Evolutionary conservation across 2,329 filamentous ascomycete species (phyloP).

Genomic region (Penicillium hesseltinei): DNA sequence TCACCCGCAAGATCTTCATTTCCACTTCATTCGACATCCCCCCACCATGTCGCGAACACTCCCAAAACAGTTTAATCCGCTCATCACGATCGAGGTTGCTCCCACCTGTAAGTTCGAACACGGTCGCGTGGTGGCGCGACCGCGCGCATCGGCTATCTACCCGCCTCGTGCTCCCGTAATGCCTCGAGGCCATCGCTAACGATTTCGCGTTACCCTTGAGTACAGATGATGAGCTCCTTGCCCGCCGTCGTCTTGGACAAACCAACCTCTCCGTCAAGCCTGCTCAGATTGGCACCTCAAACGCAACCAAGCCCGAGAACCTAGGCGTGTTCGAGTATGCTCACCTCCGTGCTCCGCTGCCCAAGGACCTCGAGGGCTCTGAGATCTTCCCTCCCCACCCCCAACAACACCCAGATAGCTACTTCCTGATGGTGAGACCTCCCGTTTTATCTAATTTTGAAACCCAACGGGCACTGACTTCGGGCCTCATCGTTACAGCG

Average conservation of each 20-base stretch:
- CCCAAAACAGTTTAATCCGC: slow-evolving; percentile 48
- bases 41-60: slow-evolving; percentile 44
- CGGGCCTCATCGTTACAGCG: slow-evolving; percentile 41
- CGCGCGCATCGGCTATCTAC: slow-evolving; percentile 10
- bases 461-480: neutral
- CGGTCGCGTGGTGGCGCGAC: slow-evolving; percentile 20
- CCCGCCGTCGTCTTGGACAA: slow-evolving; percentile 84
- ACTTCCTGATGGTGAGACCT: slow-evolving; percentile 79
- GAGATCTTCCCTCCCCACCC: slow-evolving; percentile 84
- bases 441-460: neutral
- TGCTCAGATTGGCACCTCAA: slow-evolving; percentile 66
- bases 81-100: slow-evolving; percentile 43
- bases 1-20: slow-evolving; percentile 10
- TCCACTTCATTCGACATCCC: slow-evolving; percentile 10
- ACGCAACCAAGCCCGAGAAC: slow-evolving; percentile 69
- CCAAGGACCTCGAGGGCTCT: slow-evolving; percentile 80
- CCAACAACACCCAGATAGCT: slow-evolving; percentile 71
- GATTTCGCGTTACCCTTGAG: slow-evolving; percentile 3
- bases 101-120: slow-evolving; percentile 44
- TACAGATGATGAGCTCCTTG: slow-evolving; percentile 70
- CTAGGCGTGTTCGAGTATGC: slow-evolving; percentile 92
- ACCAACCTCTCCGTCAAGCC: slow-evolving; percentile 85
- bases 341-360: slow-evolving; percentile 86
- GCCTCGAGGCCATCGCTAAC: slow-evolving; percentile 16
- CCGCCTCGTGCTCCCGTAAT: slow-evolving; percentile 5